These are phyloP conservation scores for Pestalotiopsis sp. DNA, from an alignment of 2,329 filamentous ascomycete species.

Conservation along the genomic window DNA sequence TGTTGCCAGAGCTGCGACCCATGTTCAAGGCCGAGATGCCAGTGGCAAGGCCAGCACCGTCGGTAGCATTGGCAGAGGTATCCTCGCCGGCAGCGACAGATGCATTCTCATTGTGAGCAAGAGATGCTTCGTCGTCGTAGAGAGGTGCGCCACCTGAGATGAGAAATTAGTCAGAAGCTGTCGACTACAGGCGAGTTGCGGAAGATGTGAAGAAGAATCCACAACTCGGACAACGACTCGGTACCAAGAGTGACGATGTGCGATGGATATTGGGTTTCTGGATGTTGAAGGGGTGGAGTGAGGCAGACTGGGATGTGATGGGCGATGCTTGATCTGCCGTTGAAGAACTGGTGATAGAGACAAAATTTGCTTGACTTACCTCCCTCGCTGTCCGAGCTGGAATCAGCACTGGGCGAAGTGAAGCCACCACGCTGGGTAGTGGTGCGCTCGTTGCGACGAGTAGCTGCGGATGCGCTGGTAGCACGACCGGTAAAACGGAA, in stretches of 20 bases:
- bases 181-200: not conserved
- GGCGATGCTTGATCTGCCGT: not conserved
- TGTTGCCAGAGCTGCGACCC: not conserved
- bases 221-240: too few species aligned
- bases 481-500: not conserved
- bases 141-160: not conserved
- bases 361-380: conserved; percentile 2
- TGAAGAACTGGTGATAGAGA: not conserved
- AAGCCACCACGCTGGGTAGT: not conserved
- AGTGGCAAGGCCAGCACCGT: not conserved
- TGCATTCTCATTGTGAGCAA: not conserved
- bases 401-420: conserved; percentile 8
- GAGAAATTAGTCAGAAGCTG: not conserved
- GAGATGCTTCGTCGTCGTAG: not conserved
- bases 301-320: not conserved
- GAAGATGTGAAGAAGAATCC: not conserved
- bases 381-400: not conserved
- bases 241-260: too few species aligned
- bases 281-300: not conserved
- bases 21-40: not conserved
- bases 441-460: not conserved
- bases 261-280: too few species aligned
- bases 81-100: not conserved
- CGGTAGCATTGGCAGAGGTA: not conserved
- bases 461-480: not conserved